These are phyloP conservation scores for Tuber microsphaerosporum DNA, from an alignment of 495 filamentous ascomycete species.

Conservation along the genomic window DNA sequence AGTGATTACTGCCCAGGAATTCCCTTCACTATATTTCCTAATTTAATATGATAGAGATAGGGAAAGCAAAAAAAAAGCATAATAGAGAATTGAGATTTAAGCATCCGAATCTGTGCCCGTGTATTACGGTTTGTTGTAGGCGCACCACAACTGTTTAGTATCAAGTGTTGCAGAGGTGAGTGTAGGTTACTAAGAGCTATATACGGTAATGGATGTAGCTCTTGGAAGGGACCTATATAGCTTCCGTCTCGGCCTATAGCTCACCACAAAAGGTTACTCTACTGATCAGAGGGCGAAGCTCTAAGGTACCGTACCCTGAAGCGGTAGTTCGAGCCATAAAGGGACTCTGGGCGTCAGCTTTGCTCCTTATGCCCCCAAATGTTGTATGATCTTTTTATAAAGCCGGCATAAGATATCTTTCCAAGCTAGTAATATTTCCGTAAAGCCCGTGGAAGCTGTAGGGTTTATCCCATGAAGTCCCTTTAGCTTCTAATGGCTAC, in stretches of 20 bases:
- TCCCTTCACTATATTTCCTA: not conserved
- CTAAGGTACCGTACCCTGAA: not conserved
- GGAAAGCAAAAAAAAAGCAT: not conserved
- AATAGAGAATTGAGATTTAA: not conserved
- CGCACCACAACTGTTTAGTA: not conserved
- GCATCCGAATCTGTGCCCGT: not conserved
- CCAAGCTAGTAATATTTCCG: not conserved
- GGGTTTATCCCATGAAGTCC: not conserved
- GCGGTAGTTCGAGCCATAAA: not conserved
- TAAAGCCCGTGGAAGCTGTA: not conserved
- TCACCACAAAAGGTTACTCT: not conserved
- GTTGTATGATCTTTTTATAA: not conserved
- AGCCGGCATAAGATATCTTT: not conserved
- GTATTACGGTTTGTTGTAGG: too few relatives aligned
- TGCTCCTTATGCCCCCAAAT: not conserved
- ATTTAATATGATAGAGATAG: not conserved
- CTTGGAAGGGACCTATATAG: not conserved
- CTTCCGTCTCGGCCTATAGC: not conserved
- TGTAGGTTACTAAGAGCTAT: not conserved
- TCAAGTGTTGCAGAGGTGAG: not conserved
- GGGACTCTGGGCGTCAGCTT: not conserved
- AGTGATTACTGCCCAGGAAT: not conserved
- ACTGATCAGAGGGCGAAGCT: not conserved
- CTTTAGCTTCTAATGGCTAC: not conserved
- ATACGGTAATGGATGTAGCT: not conserved